Base-by-base conservation (phyloP, 352 stramenopile genomes). In the Pythium plurisporium region DNA sequence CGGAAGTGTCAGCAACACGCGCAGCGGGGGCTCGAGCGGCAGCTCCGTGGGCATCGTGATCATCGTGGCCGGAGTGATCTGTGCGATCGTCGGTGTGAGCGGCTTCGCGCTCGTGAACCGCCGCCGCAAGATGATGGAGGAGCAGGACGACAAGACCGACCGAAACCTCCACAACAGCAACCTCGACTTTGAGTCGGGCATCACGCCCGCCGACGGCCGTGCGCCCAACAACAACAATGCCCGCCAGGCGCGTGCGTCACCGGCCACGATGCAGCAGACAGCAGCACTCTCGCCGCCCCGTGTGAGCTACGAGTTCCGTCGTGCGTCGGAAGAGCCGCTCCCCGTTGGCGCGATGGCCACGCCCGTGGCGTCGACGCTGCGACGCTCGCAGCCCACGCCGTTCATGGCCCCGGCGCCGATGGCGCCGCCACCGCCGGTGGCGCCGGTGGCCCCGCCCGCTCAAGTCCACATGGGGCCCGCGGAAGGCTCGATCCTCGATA, bases 181-280 rank as follows among this genome's bases (percentile, higher is more conserved):
- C 47, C 31, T 64, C 7, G 56, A 64, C 40, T 64, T 64, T 37
- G 56, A 64, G 23, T 36, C 49, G 23, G 45, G 56, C 29, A 47
- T 46, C 29, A 64, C 56, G 29, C 56, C 56, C 8, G 46, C 46
- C 20, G 56, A 64, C 22, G 47, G 15, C 1, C 56, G 47, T 36
- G 33, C 25, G 14, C 23, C 23, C 5, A 23, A 26, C 17, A 58
- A 25, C 23, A 26, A 30, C 31, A 12, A 14, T 14, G 11, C 7
- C 8, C 23, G 25, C 36, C 9, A 43, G 17, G 26, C 25, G 8
- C 27, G 11, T 20, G 17, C 44, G 26, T 22, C n/a, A 5, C 37
- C 40, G 44, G 10, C 17, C 5, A 10, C 27, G 5, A 46, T 22
- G 31, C 45, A 33, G 17, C 30, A 30, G 11, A 33, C n/a, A n/a